phyloP scores from a whole-genome alignment of 352 stramenopile genomes.

The Phytophthora sansomeana region DNA sequence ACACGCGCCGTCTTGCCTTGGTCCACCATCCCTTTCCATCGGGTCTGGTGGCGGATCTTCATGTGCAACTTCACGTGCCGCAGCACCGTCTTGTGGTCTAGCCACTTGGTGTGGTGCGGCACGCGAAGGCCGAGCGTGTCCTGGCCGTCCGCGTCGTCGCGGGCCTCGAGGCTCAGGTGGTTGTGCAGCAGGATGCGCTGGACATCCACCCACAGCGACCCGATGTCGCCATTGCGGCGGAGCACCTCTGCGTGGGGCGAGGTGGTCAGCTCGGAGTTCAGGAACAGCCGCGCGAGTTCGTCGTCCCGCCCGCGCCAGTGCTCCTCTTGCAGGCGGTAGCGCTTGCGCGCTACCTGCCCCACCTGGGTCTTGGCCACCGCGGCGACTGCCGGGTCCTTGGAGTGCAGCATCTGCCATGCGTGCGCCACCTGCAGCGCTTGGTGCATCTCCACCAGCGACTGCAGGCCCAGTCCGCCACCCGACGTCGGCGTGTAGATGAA shows the following conservation, averaged over 20 bases:
- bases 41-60: too few relatives aligned
- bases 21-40: too few relatives aligned
- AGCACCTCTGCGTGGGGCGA: neutral
- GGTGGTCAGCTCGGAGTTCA: neutral
- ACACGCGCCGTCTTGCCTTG: neutral
- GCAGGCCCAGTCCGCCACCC: constrained; percentile 10
- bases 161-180: too few relatives aligned
- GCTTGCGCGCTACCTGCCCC: constrained; percentile 5
- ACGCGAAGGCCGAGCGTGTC: too few relatives aligned
- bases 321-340: neutral
- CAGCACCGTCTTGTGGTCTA: neutral
- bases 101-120: neutral
- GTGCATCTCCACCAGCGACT: constrained; percentile 17
- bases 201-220: neutral
- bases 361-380: constrained; percentile 15
- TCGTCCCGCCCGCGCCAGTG: neutral
- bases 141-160: too few relatives aligned
- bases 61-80: neutral
- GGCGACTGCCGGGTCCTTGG: neutral
- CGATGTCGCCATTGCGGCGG: neutral
- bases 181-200: too few relatives aligned
- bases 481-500: too few relatives aligned
- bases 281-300: neutral
- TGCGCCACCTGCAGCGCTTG: constrained; percentile 7
- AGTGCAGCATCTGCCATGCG: constrained; percentile 24